Base-by-base conservation (phyloP, 805 yeast species). In the Cyberlindnera samutprakarnensis region DNA sequence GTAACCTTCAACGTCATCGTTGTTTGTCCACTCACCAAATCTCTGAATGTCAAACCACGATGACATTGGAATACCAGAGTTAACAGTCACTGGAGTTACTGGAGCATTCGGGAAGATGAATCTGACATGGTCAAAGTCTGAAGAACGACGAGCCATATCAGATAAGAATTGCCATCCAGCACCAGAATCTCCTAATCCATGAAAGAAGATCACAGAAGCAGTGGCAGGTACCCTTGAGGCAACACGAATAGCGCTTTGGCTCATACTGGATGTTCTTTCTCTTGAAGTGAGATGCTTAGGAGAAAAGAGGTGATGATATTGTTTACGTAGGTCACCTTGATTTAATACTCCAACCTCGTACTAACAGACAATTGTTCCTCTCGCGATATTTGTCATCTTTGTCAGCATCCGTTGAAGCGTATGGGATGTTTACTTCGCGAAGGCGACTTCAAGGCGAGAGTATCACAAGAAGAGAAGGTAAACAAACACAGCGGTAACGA, bases 91-190 rank as follows among this genome's bases (percentile, higher is more conserved):
- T 8, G 86, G 86, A 23, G 70, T 64, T 1, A 47, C 47, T 6
- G 96, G 96, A 0, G 98, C 96, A 51, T 80, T 78, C 5, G 98
- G 98, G 46, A 92, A 84, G n/a, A 88, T 68, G 47, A 81, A 87
- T 44, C 78, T 78, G 42, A 70, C 68, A 44, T 68, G 75, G 43
- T 60, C 64, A 46, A 68, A 78, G 14, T 53, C 68, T 14, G 62
- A 51, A 25, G 61, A 55, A 31, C 48, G 46, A 33, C 66, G 67
- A 17, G 83, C 68, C 33, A 74, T 59, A 24, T 77, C 79, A 4
- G 92, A 83, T 25, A 90, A 59, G 64, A 84, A 85, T 27, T 72
- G 64, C 96, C 96, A 90, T 2, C 96, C 96, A 13, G 68, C 65
- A 5, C 95, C 96, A 1, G 85, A 56, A 54, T 90, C 97, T 8